These are phyloP conservation scores for Kazachstania africana DNA, from an alignment of 805 yeast species.

Conservation along the genomic window DNA sequence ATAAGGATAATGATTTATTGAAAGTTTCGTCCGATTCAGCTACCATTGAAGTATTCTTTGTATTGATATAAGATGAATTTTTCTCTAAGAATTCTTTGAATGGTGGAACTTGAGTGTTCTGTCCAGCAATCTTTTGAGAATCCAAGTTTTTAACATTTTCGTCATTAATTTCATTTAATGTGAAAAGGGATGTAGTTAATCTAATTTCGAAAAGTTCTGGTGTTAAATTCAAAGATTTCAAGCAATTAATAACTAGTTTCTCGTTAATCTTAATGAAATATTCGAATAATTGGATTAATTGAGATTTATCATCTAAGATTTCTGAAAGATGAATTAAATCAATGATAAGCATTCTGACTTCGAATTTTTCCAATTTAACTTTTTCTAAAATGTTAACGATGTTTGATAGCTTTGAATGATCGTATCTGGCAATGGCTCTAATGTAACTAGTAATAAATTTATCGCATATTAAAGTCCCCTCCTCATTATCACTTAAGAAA, in stretches of 20 bases:
- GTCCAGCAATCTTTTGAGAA: slow-evolving; percentile 18
- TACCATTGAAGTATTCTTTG: slow-evolving; percentile 24
- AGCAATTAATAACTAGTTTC: slow-evolving; percentile 29
- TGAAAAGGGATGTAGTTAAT: slow-evolving; percentile 49
- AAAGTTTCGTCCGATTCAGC: slow-evolving; percentile 31
- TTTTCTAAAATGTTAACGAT: slow-evolving; percentile 29
- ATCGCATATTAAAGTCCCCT: slow-evolving; percentile 19
- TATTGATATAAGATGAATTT: slow-evolving; percentile 17
- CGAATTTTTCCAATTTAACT: slow-evolving; percentile 26
- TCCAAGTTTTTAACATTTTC: slow-evolving; percentile 24
- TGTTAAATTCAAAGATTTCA: slow-evolving; percentile 27
- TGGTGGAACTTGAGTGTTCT: slow-evolving; percentile 12
- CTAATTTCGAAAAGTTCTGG: slow-evolving; percentile 48
- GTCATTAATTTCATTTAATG: slow-evolving; percentile 14
- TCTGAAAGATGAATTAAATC: slow-evolving; percentile 30
- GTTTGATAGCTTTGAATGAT: slow-evolving; percentile 27
- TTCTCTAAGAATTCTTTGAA: slow-evolving; percentile 25
- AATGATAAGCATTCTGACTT: slow-evolving; percentile 27
- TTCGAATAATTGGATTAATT: slow-evolving; percentile 30
- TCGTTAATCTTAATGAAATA: slow-evolving; percentile 28
- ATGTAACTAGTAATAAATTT: slow-evolving; percentile 35
- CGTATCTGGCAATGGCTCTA: slow-evolving; percentile 33
- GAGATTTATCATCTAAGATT: slow-evolving; percentile 29
- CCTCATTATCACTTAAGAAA: slow-evolving; percentile 17
- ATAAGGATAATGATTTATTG: slow-evolving; percentile 30